Conservation (phyloP, 2,329 filamentous ascomycete genomes). For the Cladobotryum protrusum region DNA sequence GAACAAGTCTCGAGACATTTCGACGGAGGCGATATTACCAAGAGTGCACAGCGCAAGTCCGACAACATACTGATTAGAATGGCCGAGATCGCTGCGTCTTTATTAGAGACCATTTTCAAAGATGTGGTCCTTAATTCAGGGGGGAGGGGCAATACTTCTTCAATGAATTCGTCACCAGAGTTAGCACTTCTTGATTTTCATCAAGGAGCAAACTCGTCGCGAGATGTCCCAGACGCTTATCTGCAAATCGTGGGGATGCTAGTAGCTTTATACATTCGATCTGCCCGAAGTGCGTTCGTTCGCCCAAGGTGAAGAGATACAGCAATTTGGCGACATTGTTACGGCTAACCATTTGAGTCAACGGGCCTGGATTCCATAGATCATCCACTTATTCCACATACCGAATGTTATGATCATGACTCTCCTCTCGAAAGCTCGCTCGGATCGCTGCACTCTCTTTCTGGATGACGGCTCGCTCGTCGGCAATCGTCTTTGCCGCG, state of each 20-base stretch:
- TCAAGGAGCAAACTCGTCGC: constrained; percentile 94
- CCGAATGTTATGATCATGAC: constrained; percentile 84
- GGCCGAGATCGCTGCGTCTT: constrained; percentile 71
- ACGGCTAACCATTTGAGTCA: constrained; percentile 49
- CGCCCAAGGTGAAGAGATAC: constrained; percentile 95
- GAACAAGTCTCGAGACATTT: constrained; percentile 97
- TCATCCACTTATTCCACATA: constrained; percentile 38
- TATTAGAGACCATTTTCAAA: constrained; percentile 13
- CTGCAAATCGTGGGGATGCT: constrained; percentile 92
- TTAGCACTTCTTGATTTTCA: constrained; percentile 97
- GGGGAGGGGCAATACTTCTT: constrained; percentile 63
- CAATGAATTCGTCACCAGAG: constrained; percentile 92
- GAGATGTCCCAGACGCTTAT: constrained; percentile 92
- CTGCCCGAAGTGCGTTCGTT: constrained; percentile 97
- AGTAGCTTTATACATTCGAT: constrained; percentile 98
- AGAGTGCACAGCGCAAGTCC: constrained; percentile 93
- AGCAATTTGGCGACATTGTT: constrained; percentile 99
- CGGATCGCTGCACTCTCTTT: constrained; percentile 98
- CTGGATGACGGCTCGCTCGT: constrained; percentile 95
- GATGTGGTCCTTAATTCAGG: neutral
- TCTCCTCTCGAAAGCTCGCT: constrained; percentile 96
- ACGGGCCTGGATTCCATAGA: neutral
- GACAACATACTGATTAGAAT: constrained; percentile 97
- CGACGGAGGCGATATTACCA: constrained; percentile 94
- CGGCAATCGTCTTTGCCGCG: constrained; percentile 96